Base-by-base conservation (phyloP, 2,329 filamentous ascomycete genomes). In the Seiridium unicorne region DNA sequence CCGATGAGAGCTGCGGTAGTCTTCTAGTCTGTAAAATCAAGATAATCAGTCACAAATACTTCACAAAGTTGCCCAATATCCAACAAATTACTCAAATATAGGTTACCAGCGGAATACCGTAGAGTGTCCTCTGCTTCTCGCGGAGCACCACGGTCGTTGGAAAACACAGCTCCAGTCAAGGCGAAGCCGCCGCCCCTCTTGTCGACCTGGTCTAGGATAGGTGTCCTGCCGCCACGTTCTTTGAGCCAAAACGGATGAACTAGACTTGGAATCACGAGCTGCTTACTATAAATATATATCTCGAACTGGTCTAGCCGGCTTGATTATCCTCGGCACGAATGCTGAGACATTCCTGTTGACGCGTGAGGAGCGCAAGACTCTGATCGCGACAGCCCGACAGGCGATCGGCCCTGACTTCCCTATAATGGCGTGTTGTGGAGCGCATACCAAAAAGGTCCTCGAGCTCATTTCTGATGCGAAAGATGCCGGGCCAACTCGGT, bases 401-500 rank as follows among this genome's bases (percentile, higher is more conserved):
- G 79, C 82, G 13, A 79, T 83, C 11, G 81, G 81, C 0, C 77
- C 80, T 1, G 72, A 73, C 26, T 86, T 77, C 67, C 84, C 84
- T 38, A 77, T 88, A 68, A 87, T 88, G 78, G 85, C 84, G 4
- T 88, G 88, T 35, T 84, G 86, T 5, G 81, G 85, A 18, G 85
- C 82, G 0, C 86, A 89, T 70, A 89, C 85, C 2, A 81, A 81
- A 63, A 86, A 89, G 73, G 83, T 84, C 3, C 77, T 87, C 1
- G 82, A 88, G 69, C 81, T 81, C 60, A 79, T 86, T 57, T 66
- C 71, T 34, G 87, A 89, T 66, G 87, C 87, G 1, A 75, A 78
- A 18, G 80, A 80, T 5, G 80, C 85, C 10, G 89, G 38, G 88
- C 86, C 61, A 86, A 91, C 72, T 89, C 85, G 65, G 87, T 84